Conservation (phyloP, 768 basidiomycete species). For the Suillus decipiens region DNA sequence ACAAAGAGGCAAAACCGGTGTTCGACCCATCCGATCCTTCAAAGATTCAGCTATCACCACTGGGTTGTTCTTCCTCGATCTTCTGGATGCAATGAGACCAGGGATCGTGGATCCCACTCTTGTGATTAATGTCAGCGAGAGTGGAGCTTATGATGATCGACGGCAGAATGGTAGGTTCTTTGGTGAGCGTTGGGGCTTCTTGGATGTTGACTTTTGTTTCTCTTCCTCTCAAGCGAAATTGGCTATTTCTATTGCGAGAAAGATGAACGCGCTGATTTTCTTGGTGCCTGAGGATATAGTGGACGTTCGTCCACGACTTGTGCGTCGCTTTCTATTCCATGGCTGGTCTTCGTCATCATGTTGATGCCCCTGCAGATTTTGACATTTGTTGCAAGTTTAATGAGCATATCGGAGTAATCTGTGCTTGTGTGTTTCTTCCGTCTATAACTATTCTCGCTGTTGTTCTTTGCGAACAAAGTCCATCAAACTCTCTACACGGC, state of each 20-base stretch:
- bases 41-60: conserved; percentile 90
- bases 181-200: neutral
- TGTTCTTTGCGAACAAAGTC: neutral
- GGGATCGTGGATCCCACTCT: conserved; percentile 93
- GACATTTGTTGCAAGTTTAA: conserved; percentile 93
- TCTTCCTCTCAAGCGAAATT: conserved; percentile 71
- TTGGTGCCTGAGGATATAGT: conserved; percentile 97
- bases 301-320: conserved; percentile 87
- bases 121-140: conserved; percentile 60
- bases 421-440: neutral
- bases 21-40: conserved; percentile 81
- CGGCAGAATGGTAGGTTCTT: conserved; percentile 79
- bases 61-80: conserved; percentile 90
- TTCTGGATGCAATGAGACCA: conserved; percentile 87
- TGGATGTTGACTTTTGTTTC: conserved; percentile 3
- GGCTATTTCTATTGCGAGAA: conserved; percentile 97
- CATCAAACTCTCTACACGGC: neutral
- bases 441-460: conserved; percentile 2
- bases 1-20: conserved; percentile 61
- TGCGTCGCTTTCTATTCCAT: conserved; percentile 40
- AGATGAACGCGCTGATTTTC: conserved; percentile 96
- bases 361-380: conserved; percentile 59
- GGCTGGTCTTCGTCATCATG: neutral
- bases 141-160: conserved; percentile 81
- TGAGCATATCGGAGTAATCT: conserved; percentile 60